Conservation (phyloP, 2,329 filamentous ascomycete genomes). For the Fusarium beomiforme region DNA sequence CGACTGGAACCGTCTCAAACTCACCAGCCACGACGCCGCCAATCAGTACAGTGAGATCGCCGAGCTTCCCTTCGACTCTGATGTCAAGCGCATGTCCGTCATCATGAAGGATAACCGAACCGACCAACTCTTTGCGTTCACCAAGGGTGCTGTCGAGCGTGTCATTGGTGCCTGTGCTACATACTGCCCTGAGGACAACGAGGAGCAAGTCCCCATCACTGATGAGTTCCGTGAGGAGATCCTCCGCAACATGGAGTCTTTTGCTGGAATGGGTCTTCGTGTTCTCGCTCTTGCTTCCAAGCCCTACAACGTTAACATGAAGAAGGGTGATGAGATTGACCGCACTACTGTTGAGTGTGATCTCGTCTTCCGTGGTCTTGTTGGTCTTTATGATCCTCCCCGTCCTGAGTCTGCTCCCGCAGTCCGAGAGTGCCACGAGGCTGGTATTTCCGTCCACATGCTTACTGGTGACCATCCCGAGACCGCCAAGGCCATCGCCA, state of each 20-base stretch:
- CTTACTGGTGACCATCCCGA: conserved; percentile 73
- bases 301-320: conserved; percentile 51
- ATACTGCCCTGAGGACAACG: conserved; percentile 54
- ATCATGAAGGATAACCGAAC: conserved; percentile 61
- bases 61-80: conserved; percentile 77
- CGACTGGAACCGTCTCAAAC: conserved; percentile 64
- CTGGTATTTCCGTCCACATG: conserved; percentile 75
- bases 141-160: conserved; percentile 74
- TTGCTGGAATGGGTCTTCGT: conserved; percentile 71
- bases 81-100: conserved; percentile 79
- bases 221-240: conserved; percentile 64
- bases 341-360: conserved; percentile 67
- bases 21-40: conserved; percentile 56
- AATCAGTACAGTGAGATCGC: conserved; percentile 66
- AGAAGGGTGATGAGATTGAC: conserved; percentile 56
- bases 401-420: conserved; percentile 72
- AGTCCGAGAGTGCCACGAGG: conserved; percentile 67
- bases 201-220: conserved; percentile 54
- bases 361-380: conserved; percentile 72
- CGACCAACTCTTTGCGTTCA: conserved; percentile 53
- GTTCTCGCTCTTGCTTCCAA: conserved; percentile 70
- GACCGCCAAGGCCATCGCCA: conserved; percentile 70
- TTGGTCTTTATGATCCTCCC: conserved; percentile 78
- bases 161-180: conserved; percentile 69
- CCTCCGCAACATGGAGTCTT: conserved; percentile 70